phyloP scores from a whole-genome alignment of 1,284 basidiomycete genomes.

The Fomitopsis betulina region DNA sequence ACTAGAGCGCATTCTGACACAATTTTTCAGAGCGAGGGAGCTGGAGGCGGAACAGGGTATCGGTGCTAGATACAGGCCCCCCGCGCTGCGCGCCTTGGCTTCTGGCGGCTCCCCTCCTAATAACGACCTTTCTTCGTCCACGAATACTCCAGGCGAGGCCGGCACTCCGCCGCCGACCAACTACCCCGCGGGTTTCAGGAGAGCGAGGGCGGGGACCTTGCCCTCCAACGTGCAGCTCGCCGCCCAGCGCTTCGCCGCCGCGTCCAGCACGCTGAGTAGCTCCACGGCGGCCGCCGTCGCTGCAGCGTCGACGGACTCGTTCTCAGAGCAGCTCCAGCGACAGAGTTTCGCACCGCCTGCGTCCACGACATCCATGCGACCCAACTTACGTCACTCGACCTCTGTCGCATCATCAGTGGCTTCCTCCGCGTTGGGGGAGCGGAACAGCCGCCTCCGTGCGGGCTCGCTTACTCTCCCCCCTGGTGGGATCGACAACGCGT shows the following conservation, averaged over 20 bases:
- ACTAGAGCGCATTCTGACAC: constrained; percentile 3
- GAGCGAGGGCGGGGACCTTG: constrained; percentile 84
- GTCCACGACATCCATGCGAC: constrained; percentile 50
- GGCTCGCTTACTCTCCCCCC: constrained; percentile 74
- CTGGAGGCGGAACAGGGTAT: constrained; percentile 72
- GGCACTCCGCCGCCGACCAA: constrained; percentile 59
- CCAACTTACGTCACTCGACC: constrained; percentile 73
- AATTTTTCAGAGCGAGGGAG: constrained; percentile 64
- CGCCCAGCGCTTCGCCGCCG: constrained; percentile 74
- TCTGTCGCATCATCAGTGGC: constrained; percentile 61
- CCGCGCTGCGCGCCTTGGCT: constrained; percentile 70
- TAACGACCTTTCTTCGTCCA: constrained; percentile 46
- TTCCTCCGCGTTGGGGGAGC: constrained; percentile 54
- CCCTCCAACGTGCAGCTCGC: constrained; percentile 85
- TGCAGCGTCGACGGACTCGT: constrained; percentile 52
- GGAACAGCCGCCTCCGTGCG: constrained; percentile 81
- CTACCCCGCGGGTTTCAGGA: constrained; percentile 75
- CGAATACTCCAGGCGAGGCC: constrained; percentile 53
- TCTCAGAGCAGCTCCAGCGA: constrained; percentile 54
- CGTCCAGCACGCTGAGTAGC: constrained; percentile 52
- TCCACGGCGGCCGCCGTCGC: constrained; percentile 31
- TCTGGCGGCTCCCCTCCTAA: constrained; percentile 70
- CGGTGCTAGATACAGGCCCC: constrained; percentile 66
- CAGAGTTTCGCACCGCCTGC: constrained; percentile 36
- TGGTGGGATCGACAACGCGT: constrained; percentile 79